These are phyloP conservation scores for Pueraria montana DNA, from an alignment of 306 rosid species.

Conservation along the genomic window DNA sequence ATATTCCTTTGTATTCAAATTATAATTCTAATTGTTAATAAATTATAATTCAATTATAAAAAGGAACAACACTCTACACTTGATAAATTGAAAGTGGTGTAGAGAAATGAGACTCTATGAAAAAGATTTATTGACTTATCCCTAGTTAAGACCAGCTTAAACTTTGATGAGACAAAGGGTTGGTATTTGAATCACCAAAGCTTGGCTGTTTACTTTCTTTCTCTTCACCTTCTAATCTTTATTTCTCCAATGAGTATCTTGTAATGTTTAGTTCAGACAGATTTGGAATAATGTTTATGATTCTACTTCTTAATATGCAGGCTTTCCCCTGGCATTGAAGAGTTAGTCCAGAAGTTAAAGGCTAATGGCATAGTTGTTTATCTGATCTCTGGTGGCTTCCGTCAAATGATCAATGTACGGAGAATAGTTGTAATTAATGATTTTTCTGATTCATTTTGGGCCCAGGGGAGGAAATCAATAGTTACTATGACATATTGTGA, in stretches of 20 bases:
- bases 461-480: slow-evolving; percentile 10
- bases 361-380: slow-evolving; percentile 65
- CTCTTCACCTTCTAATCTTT: slow-evolving; percentile 6
- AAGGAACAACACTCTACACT: not conserved
- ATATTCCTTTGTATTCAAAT: no score
- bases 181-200: slow-evolving; percentile 17
- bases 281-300: slow-evolving; percentile 25
- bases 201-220: slow-evolving; percentile 24
- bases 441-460: slow-evolving; percentile 37
- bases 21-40: no score
- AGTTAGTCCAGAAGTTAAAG: slow-evolving; percentile 78
- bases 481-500: not conserved
- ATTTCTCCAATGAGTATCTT: slow-evolving; percentile 17
- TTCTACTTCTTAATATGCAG: slow-evolving; percentile 56
- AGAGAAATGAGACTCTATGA: not conserved
- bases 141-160: not conserved
- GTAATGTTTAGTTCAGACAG: slow-evolving; percentile 30
- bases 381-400: slow-evolving; percentile 96
- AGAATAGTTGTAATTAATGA: slow-evolving; percentile 15
- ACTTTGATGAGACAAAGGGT: slow-evolving; percentile 21
- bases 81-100: slow-evolving; percentile 16
- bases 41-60: not conserved
- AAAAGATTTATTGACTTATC: slow-evolving; percentile 9
- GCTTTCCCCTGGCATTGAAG: slow-evolving; percentile 90
- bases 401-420: slow-evolving; percentile 96